Evolutionary conservation across 2,329 filamentous ascomycete genomes (phyloP).

Genomic region (Emergomyces pasteurianus): DNA sequence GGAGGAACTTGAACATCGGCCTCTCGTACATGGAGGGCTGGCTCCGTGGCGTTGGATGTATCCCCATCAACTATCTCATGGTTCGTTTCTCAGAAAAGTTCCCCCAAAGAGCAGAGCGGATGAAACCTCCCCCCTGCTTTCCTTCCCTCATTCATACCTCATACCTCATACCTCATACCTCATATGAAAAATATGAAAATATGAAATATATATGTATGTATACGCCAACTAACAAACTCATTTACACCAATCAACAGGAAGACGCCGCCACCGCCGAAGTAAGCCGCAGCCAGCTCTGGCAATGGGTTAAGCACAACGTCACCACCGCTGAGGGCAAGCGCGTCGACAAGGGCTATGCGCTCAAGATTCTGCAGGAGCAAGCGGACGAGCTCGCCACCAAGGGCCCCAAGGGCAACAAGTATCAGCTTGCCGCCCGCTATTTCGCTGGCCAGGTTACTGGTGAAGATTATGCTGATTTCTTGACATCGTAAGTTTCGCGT

Average conservation of each 20-base stretch:
- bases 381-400: conserved; percentile 61
- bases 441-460: conserved; percentile 88
- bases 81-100: conserved; percentile 29
- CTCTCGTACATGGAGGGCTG: conserved; percentile 98
- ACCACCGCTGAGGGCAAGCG: conserved; percentile 78
- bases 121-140: background rate
- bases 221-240: background rate
- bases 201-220: no score
- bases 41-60: conserved; percentile 87
- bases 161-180: no score
- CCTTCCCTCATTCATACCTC: no score
- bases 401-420: conserved; percentile 83
- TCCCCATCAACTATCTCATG: conserved; percentile 97
- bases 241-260: conserved; percentile 38
- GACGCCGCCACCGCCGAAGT: conserved; percentile 96
- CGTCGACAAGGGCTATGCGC: conserved; percentile 83
- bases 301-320: conserved; percentile 70
- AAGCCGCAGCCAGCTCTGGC: conserved; percentile 87
- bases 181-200: no score
- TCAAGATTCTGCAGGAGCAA: conserved; percentile 77
- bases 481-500: conserved; percentile 57
- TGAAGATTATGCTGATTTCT: conserved; percentile 93
- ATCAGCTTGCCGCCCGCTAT: conserved; percentile 78
- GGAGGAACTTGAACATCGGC: conserved; percentile 95
- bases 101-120: background rate